A percentile compares a stretch with the other conserved stretches of the same genome.
Conservation (phyloP, 164 flowering plant genomes). For the Sedum album region DNA sequence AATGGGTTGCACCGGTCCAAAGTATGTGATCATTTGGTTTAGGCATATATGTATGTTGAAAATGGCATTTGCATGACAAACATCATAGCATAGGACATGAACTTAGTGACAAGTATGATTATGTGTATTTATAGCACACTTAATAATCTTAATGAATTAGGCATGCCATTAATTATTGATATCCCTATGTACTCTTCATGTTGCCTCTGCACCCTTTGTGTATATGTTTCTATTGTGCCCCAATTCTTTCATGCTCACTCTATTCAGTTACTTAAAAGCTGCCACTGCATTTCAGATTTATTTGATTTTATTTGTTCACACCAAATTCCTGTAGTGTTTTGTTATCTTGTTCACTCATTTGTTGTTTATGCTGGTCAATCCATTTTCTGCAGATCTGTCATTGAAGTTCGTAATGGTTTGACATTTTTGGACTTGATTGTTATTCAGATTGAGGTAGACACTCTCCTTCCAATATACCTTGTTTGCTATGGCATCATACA, state of each 20-base stretch:
- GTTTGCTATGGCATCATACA: not conserved
- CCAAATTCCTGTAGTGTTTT: too few species aligned
- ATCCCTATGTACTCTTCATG: too few species aligned
- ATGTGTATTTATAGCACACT: too few species aligned
- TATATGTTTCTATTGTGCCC: too few species aligned
- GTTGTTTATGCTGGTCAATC: not conserved
- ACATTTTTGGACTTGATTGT: conserved; percentile 95
- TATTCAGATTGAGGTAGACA: conserved; percentile 79
- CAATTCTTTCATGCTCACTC: too few species aligned
- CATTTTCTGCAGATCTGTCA: conserved; percentile 65
- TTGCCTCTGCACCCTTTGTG: too few species aligned
- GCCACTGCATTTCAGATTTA: not conserved
- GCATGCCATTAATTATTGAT: too few species aligned
- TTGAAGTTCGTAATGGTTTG: conserved; percentile 93
- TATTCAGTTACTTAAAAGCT: too few species aligned
- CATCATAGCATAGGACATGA: too few species aligned
- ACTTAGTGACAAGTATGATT: too few species aligned
- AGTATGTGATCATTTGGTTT: conserved; percentile 22
- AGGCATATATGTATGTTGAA: not conserved
- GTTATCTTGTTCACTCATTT: not conserved
- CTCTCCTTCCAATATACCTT: not conserved
- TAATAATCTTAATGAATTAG: too few species aligned
- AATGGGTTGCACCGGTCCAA: conserved; percentile 55
- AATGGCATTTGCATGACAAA: not conserved
- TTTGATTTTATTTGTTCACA: too few species aligned